These are phyloP conservation scores for Saturnispora diversa DNA, from an alignment of 805 yeast species.

Conservation along the genomic window DNA sequence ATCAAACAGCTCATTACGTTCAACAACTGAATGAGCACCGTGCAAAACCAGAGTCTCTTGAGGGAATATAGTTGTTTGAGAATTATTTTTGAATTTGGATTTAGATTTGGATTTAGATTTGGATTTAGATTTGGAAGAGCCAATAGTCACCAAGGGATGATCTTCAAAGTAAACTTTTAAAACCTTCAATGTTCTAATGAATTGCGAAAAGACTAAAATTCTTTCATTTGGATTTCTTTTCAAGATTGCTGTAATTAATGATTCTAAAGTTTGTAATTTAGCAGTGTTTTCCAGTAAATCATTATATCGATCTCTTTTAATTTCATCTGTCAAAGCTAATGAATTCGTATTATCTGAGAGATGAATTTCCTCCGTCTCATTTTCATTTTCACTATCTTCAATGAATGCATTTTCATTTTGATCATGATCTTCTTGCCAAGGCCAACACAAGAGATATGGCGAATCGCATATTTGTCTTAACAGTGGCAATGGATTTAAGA, in stretches of 20 bases:
- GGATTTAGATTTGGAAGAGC: conserved; percentile 10
- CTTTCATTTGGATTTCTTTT: conserved; percentile 29
- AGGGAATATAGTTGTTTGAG: conserved; percentile 34
- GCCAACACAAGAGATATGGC: conserved; percentile 76
- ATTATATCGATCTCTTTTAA: conserved; percentile 1
- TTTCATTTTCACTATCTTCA: neutral
- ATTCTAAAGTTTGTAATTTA: conserved; percentile 63
- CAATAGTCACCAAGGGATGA: conserved; percentile 11
- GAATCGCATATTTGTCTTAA: conserved; percentile 78
- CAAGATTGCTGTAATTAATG: conserved; percentile 47
- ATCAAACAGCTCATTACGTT: conserved; percentile 56
- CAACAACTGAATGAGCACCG: conserved; percentile 61
- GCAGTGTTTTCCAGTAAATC: conserved; percentile 51
- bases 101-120: conserved; percentile 36
- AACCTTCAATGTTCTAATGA: conserved; percentile 79
- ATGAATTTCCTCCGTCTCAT: too few species aligned
- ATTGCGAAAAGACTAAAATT: conserved; percentile 79
- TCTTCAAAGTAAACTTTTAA: conserved; percentile 62
- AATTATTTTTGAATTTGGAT: too few species aligned
- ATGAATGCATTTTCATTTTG: neutral
- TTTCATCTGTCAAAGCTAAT: neutral
- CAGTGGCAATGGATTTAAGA: conserved; percentile 75
- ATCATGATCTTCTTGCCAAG: conserved; percentile 36
- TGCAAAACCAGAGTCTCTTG: conserved; percentile 32
- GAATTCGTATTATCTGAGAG: too few species aligned